Conservation (phyloP, 2,329 filamentous ascomycete species). For the Phialophora tarda region DNA sequence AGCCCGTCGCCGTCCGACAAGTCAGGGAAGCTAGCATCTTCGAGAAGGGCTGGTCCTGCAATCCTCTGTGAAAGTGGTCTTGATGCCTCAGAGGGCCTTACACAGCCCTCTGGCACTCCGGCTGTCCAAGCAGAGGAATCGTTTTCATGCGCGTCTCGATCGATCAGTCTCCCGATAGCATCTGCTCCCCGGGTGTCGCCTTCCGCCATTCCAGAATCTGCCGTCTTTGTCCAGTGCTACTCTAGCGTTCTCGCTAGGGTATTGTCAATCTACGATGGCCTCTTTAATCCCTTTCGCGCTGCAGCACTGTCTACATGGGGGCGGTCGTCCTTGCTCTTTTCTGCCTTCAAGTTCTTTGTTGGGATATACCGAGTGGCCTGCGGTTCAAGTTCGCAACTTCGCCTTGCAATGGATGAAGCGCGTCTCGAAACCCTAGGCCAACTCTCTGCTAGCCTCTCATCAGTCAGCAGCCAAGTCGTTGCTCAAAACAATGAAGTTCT, state of each 20-base stretch:
- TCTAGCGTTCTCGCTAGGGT: constrained; percentile 7
- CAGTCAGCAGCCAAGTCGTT: not conserved
- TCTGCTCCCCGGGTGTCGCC: not conserved
- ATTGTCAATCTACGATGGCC: constrained; percentile 17
- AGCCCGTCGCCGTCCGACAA: not conserved
- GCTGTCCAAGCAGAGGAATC: not conserved
- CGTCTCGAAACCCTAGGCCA: constrained; percentile 1
- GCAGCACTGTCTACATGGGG: constrained; percentile 11
- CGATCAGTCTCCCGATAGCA: not conserved
- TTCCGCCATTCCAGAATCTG: constrained; percentile 2
- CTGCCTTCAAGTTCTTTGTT: constrained; percentile 13
- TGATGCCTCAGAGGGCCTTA: not conserved
- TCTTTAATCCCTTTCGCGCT: constrained; percentile 11
- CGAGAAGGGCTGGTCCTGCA: not conserved
- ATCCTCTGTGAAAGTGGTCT: not conserved
- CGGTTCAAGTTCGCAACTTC: not conserved
- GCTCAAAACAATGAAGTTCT: constrained; percentile 12
- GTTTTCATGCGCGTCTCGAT: not conserved
- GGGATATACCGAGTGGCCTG: not conserved
- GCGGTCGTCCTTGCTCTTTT: constrained; percentile 16
- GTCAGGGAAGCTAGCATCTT: not conserved
- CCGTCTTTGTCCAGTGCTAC: constrained; percentile 5
- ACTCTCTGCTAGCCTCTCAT: constrained; percentile 2
- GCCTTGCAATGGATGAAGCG: constrained; percentile 7
- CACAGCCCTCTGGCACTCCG: too few species aligned